Base-by-base conservation (phyloP, 2,329 filamentous ascomycete genomes). In the Colletotrichum lini region DNA sequence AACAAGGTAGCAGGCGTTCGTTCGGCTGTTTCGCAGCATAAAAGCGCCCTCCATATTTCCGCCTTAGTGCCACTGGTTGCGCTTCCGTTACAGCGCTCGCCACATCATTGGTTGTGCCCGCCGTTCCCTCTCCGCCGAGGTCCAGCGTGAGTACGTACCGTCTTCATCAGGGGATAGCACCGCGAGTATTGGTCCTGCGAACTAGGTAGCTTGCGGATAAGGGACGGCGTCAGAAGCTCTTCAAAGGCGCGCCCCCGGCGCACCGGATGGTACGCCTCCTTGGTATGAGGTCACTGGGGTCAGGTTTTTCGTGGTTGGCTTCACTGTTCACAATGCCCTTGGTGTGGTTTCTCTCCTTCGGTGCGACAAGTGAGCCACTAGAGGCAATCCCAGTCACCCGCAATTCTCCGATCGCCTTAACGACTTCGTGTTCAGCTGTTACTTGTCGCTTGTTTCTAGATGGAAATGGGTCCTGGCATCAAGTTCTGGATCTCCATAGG, bases 11-110 rank as follows among this genome's bases (percentile, higher is more conserved):
- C 47, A 60, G 68, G 65, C 61, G 65, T 63, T 73, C 70, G 70
- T 65, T 72, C 70, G 72, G 72, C 70, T 73, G 70, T 73, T 73
- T 68, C 69, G 60, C 64, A 60, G 65, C 49, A 54, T 52, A 60
- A 59, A 53, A 67, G 61, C 65, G 58, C 40, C 56, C 69, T 72
- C 72, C 69, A 68, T 73, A 69, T 64, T 66, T 66, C 72, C 69
- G 72, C 62, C 47, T 54, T 45, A 53, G 65, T 63, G 44, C 61
- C 61, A 70, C 57, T 66, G 49, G 47, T 45, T 26, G 59, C 45
- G 21, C 65, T 72, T 73, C 72, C 72, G 70, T 72, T 73, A 65
- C 72, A 73, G 72, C 72, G 72, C 61, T 60, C 47, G 12, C 23
- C 10, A 45, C 59, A 26, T 50, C 26, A 73, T 73, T 73, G 72